Base-by-base conservation (phyloP, 441 rosid genomes). In the Macaranga tanarius region DNA sequence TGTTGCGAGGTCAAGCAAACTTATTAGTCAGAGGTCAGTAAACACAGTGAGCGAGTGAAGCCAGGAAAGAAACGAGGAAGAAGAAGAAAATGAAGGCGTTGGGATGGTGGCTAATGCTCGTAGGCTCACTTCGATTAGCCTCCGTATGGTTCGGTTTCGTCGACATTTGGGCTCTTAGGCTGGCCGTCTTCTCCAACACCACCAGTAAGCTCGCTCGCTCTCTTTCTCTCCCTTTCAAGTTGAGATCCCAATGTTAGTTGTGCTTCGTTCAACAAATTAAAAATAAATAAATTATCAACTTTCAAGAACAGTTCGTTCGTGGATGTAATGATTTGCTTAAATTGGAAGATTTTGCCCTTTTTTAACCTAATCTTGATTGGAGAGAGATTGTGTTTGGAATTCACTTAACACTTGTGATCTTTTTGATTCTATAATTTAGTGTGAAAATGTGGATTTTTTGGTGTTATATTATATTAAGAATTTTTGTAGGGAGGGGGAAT, bases 141-240 rank as follows among this genome's bases (percentile, higher is more conserved):
- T 89, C 97, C 38, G 96, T 89, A 56, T 90, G 94, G 91, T 87
- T 92, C 74, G 92, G 96, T 52, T 92, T 89, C 89, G 85, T 87
- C 82, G 84, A 90, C 80, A 85, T 86, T 63, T 85, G 92, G 90
- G 91, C 93, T 76, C 92, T 88, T 67, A 82, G 84, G 52, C 92
- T 83, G 70, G 95, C 90, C 28, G 91, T 89, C 82, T 92, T 86
- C 90, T 90, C 95, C 75, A 84, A 79, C 8, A 74, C 93, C 72
- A 82, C 86, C 73, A 83, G 95, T 92, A 75, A 63, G 77, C 75
- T 72, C 25, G 31, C 7, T 28, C 28, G 54, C 20, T 65, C 50
- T 20, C n/a, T 20, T 20, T 7, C 51, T 45, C 19, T 61, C 9
- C n/a, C 7, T 10, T 10, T 65, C 44, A 31, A 19, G 3, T 42